phyloP scores from a whole-genome alignment of 2,329 filamentous ascomycete genomes.

The Madurella fahalii region DNA sequence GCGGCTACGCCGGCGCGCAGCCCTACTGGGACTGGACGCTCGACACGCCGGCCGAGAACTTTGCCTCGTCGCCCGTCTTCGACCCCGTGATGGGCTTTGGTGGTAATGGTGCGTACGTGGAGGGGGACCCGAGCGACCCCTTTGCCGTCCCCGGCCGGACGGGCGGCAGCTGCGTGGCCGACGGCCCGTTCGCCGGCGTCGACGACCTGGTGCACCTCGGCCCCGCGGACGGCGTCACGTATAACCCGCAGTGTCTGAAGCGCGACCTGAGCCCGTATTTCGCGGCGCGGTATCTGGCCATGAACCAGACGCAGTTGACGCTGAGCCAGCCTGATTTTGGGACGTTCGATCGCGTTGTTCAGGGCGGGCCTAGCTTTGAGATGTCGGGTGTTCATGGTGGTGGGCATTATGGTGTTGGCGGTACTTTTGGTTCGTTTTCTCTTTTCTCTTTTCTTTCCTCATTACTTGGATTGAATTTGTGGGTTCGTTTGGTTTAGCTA shows the following conservation, averaged over 20 bases:
- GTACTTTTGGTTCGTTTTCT: constrained; percentile 1
- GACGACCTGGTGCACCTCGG: constrained; percentile 20
- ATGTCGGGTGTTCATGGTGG: constrained; percentile 20
- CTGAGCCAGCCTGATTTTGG: constrained; percentile 26
- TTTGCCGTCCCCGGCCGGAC: constrained; percentile 18
- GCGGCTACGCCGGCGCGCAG: constrained; percentile 34
- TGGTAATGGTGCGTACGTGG: constrained; percentile 15
- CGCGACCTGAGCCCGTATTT: constrained; percentile 21
- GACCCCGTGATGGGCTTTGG: constrained; percentile 19
- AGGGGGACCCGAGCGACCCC: constrained; percentile 4
- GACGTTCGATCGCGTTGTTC: constrained; percentile 14
- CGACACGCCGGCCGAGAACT: constrained; percentile 9
- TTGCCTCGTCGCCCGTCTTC: constrained; percentile 18
- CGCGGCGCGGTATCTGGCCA: constrained; percentile 23
- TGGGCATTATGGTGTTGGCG: constrained; percentile 21
- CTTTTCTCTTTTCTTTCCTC: too few species aligned
- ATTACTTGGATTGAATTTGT: too few species aligned
- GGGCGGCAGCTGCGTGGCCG: constrained; percentile 17
- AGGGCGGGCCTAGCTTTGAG: constrained; percentile 33
- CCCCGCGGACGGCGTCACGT: constrained; percentile 5
- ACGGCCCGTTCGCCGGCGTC: constrained; percentile 16
- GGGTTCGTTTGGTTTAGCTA: too few species aligned
- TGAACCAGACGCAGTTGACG: constrained; percentile 26
- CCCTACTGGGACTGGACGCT: constrained; percentile 41
- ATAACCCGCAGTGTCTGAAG: constrained; percentile 23